A percentile compares a stretch with the other conserved stretches of the same genome.
Evolutionary conservation across 345 rosid species (phyloP).

Genomic region (Arabidopsis thaliana): TAIR10.1 NC_003076.8:18537501-18538000

Average conservation of each 20-base stretch:
- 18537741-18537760: slow-evolving; percentile 70
- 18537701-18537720: slow-evolving; percentile 80
- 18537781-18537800: slow-evolving; percentile 86
- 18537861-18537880: slow-evolving; percentile 83
- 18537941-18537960: slow-evolving; percentile 69
- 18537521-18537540: slow-evolving; percentile 63
- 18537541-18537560: slow-evolving; percentile 68
- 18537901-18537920: slow-evolving; percentile 55
- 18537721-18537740: slow-evolving; percentile 64
- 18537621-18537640: slow-evolving; percentile 32
- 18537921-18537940: slow-evolving; percentile 74
- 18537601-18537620: not conserved
- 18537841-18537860: slow-evolving; percentile 91
- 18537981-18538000: slow-evolving; percentile 69
- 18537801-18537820: slow-evolving; percentile 76
- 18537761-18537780: slow-evolving; percentile 63
- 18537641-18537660: slow-evolving; percentile 43
- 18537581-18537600: slow-evolving; percentile 50
- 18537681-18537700: slow-evolving; percentile 93
- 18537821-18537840: slow-evolving; percentile 58
- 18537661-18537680: slow-evolving; percentile 63
- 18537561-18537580: slow-evolving; percentile 60
- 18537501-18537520: slow-evolving; percentile 70
- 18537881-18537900: slow-evolving; percentile 68
- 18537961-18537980: slow-evolving; percentile 80